Evolutionary conservation across 306 rosid genomes (phyloP).

Genomic region (Carpinus viminea): DNA sequence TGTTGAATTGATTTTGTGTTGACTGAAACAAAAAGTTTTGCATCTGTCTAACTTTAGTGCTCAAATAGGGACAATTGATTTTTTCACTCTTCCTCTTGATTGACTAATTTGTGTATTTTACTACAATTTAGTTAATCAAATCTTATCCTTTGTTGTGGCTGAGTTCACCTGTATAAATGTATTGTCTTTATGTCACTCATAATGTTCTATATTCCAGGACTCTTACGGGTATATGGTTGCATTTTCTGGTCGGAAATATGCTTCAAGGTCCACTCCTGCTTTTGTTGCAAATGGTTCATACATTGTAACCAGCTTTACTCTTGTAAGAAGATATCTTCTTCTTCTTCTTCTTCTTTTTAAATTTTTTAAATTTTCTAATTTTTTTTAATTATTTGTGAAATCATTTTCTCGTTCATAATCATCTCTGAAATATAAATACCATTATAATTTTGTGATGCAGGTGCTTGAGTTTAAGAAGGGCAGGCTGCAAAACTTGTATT

Average conservation of each 20-base stretch:
- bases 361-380: no score
- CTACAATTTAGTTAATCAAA: constrained; percentile 8
- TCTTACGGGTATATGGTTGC: constrained; percentile 81
- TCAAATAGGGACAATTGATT: background rate
- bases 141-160: background rate
- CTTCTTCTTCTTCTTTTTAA: no score
- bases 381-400: constrained; percentile 7
- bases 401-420: constrained; percentile 9
- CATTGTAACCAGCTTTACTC: constrained; percentile 89
- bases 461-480: constrained; percentile 87
- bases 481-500: constrained; percentile 77
- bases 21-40: background rate
- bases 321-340: constrained; percentile 69
- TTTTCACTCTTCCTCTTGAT: constrained; percentile 18
- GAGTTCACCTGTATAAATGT: constrained; percentile 4
- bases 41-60: background rate
- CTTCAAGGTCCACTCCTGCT: constrained; percentile 74
- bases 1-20: background rate
- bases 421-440: background rate
- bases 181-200: background rate
- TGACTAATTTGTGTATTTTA: constrained; percentile 8
- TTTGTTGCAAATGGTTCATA: constrained; percentile 63
- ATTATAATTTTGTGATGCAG: constrained; percentile 38
- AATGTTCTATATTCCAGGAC: constrained; percentile 51
- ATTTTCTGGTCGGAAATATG: constrained; percentile 83